These are phyloP conservation scores for Globisporangium heterothallicum DNA, from an alignment of 352 stramenopile species.

Conservation along the genomic window DNA sequence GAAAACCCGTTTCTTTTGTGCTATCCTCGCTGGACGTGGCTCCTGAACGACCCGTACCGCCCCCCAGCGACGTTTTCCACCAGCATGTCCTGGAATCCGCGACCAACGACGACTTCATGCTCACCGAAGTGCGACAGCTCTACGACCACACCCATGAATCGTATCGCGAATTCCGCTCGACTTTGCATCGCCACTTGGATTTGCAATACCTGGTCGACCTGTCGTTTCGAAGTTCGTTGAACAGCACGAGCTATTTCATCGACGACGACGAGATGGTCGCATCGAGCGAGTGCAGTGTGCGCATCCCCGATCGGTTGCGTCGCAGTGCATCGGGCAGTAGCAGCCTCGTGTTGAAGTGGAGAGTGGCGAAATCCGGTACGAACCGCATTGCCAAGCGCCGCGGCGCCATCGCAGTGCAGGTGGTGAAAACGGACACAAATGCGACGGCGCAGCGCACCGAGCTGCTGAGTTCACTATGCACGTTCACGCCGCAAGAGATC, in stretches of 20 bases:
- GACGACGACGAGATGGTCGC: slow-evolving; percentile 28
- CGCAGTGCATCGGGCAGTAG: slow-evolving; percentile 10
- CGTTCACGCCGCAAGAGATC: slow-evolving; percentile 46
- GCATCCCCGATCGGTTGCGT: slow-evolving; percentile 29
- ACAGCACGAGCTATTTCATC: slow-evolving; percentile 55
- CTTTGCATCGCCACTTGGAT: slow-evolving; percentile 54
- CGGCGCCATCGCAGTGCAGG: slow-evolving; percentile 36
- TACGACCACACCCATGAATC: slow-evolving; percentile 62
- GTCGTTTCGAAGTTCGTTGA: slow-evolving; percentile 60
- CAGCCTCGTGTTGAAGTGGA: slow-evolving; percentile 37
- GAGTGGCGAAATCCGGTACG: slow-evolving; percentile 28
- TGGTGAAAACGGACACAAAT: slow-evolving; percentile 36
- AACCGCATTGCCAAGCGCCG: slow-evolving; percentile 35
- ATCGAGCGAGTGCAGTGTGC: slow-evolving; percentile 27
- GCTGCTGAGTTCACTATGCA: slow-evolving; percentile 36
- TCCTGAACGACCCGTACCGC: slow-evolving; percentile 35
- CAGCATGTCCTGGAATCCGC: slow-evolving; percentile 40
- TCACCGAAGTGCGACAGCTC: slow-evolving; percentile 57
- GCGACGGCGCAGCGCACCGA: slow-evolving; percentile 36
- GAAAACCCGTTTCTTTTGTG: slow-evolving; percentile 66
- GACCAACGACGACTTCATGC: slow-evolving; percentile 46
- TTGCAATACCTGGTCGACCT: slow-evolving; percentile 62
- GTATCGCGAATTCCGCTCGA: slow-evolving; percentile 51
- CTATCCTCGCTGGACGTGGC: slow-evolving; percentile 49
- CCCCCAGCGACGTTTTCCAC: slow-evolving; percentile 61